phyloP scores from a whole-genome alignment of 257 asterid species.

The Primulina huaijiensis region DNA sequence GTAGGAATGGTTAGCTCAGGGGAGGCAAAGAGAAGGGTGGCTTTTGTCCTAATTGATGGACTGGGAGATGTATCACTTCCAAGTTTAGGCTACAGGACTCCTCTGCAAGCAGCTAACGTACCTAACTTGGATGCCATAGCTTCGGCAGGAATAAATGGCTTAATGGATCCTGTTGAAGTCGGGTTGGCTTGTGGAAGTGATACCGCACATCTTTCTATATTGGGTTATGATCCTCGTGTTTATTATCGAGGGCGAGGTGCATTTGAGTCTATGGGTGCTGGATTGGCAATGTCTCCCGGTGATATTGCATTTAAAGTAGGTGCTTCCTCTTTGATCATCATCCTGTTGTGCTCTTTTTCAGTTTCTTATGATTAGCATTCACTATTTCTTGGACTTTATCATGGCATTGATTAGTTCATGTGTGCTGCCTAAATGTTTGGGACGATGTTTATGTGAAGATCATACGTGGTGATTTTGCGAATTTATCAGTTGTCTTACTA shows the following conservation, averaged over 20 bases:
- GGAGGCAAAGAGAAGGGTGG: conserved; percentile 78
- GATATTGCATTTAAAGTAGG: conserved; percentile 92
- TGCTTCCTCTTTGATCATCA: background rate
- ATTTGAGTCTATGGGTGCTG: conserved; percentile 98
- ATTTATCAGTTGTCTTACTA: background rate
- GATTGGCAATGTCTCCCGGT: conserved; percentile 92
- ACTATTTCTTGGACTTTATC: conserved; percentile 1
- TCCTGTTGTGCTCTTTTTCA: conserved; percentile 9
- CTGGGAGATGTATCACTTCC: conserved; percentile 92
- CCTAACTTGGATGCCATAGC: conserved; percentile 86
- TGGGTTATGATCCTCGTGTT: conserved; percentile 89
- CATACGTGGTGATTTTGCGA: conserved; percentile 1
- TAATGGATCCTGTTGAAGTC: conserved; percentile 97
- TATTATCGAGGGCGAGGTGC: conserved; percentile 98
- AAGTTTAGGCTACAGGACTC: conserved; percentile 65
- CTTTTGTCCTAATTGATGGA: conserved; percentile 87
- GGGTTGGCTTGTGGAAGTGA: conserved; percentile 97
- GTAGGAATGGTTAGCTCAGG: conserved; percentile 52
- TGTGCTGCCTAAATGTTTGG: background rate
- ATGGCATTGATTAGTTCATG: conserved; percentile 2
- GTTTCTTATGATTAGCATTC: background rate
- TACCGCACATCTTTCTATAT: conserved; percentile 87
- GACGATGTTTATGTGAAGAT: background rate
- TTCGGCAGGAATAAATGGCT: conserved; percentile 83
- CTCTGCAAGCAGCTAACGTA: conserved; percentile 60